Percentiles rank a stretch among this genome's conserved stretches.
Conservation (phyloP, 352 stramenopile species). For the Globisporangium canariense region DNA sequence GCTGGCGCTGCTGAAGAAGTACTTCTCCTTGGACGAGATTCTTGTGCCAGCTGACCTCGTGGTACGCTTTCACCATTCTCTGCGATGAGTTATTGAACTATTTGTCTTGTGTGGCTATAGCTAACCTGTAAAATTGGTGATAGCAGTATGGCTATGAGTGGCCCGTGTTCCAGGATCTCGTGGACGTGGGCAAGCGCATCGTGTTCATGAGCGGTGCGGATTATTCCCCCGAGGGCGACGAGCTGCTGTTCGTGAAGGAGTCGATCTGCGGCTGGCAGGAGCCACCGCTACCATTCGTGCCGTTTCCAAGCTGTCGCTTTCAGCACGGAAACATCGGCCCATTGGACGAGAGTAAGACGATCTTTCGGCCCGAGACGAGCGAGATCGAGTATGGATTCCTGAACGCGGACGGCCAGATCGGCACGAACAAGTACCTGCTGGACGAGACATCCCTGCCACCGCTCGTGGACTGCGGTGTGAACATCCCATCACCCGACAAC, state of each 20-base stretch:
- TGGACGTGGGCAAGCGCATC: conserved; percentile 58
- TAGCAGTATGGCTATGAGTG: conserved; percentile 43
- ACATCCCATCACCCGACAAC: conserved; percentile 79
- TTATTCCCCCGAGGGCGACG: conserved; percentile 56
- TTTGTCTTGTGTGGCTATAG: not conserved
- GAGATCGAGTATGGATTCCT: conserved; percentile 84
- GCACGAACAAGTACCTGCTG: conserved; percentile 61
- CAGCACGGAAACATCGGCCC: conserved; percentile 35
- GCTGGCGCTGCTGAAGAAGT: conserved; percentile 56
- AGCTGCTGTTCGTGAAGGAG: conserved; percentile 76
- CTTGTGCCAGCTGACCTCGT: conserved; percentile 58
- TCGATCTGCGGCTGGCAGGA: conserved; percentile 79
- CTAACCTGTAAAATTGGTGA: not conserved
- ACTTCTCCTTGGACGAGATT: conserved; percentile 64
- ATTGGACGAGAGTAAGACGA: conserved; percentile 42
- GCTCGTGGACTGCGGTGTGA: conserved; percentile 67
- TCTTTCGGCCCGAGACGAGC: conserved; percentile 81
- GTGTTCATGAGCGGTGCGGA: conserved; percentile 79
- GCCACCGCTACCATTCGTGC: conserved; percentile 49
- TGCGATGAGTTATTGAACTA: not conserved
- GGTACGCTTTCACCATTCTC: conserved; percentile 19
- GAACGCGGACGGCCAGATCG: conserved; percentile 72
- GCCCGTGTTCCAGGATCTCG: conserved; percentile 63
- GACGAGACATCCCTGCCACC: conserved; percentile 63
- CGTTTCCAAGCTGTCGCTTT: conserved; percentile 64